A percentile compares a stretch with the other conserved stretches of the same genome.
phyloP scores from a whole-genome alignment of 345 rosid species.

The Hibiscus tridactylites region DNA sequence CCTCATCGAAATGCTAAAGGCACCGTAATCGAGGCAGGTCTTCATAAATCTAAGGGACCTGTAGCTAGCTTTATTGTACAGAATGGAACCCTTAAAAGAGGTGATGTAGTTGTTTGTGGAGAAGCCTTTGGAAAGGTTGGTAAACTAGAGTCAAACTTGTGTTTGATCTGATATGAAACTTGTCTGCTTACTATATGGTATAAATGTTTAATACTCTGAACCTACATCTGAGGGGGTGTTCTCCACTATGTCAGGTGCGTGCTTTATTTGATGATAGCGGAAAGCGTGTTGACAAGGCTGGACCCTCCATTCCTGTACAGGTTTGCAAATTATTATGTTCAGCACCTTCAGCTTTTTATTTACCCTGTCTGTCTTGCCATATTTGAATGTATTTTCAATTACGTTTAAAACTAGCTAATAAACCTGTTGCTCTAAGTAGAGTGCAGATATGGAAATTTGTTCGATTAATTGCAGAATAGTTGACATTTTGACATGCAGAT shows the following conservation, averaged over 20 bases:
- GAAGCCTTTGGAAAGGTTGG: slow-evolving; percentile 95
- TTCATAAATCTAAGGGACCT: slow-evolving; percentile 87
- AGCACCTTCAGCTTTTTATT: neutral
- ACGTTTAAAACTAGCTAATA: neutral
- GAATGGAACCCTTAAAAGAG: slow-evolving; percentile 88
- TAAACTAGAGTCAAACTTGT: slow-evolving; percentile 9
- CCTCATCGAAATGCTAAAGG: slow-evolving; percentile 96
- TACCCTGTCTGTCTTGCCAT: neutral
- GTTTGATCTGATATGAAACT: neutral
- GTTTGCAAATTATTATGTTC: slow-evolving; percentile 29
- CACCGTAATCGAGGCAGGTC: slow-evolving; percentile 87
- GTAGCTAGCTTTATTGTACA: slow-evolving; percentile 87
- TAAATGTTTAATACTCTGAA: too few species aligned
- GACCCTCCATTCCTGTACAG: slow-evolving; percentile 95
- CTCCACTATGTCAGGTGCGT: slow-evolving; percentile 45
- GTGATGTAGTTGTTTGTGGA: slow-evolving; percentile 90
- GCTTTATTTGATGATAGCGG: slow-evolving; percentile 86
- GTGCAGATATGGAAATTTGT: neutral
- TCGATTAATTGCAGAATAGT: neutral
- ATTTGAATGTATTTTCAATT: neutral
- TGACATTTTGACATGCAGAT: neutral
- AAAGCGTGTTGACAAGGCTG: slow-evolving; percentile 71
- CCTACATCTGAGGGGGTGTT: too few species aligned
- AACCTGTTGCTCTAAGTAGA: neutral
- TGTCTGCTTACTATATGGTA: neutral